Conservation (phyloP, 495 filamentous ascomycete genomes). For the Neurospora africana region DNA sequence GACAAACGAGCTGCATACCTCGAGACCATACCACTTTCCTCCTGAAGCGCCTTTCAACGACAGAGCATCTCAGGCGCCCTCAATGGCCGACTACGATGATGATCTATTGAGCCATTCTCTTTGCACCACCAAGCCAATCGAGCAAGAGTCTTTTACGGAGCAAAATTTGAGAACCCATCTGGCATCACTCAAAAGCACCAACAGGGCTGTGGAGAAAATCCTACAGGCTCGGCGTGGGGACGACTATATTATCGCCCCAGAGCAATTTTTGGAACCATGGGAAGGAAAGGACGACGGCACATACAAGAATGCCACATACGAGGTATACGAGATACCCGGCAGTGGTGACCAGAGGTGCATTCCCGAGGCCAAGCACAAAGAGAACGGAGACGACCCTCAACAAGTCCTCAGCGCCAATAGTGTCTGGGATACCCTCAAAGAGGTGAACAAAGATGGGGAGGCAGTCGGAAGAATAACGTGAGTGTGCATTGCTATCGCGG, state of each 20-base stretch:
- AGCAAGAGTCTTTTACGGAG: not conserved
- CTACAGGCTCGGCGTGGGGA: too few relatives aligned
- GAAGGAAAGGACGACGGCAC: constrained; percentile 14
- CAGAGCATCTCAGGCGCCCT: not conserved
- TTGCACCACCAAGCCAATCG: not conserved
- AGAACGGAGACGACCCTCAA: not conserved
- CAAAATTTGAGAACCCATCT: not conserved
- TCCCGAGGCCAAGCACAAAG: constrained; percentile 16
- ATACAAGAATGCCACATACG: constrained; percentile 35
- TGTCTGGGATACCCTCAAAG: constrained; percentile 32
- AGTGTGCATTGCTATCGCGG: not conserved
- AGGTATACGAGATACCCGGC: constrained; percentile 36
- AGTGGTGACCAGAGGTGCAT: constrained; percentile 24
- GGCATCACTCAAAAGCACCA: not conserved
- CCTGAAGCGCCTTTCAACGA: not conserved
- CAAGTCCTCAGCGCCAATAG: constrained; percentile 19
- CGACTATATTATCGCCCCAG: not conserved
- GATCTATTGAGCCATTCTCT: not conserved
- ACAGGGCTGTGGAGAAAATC: too few relatives aligned
- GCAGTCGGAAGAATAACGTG: constrained; percentile 43
- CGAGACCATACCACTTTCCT: not conserved
- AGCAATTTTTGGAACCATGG: constrained; percentile 3
- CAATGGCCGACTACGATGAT: not conserved
- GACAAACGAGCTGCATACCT: constrained; percentile 20
- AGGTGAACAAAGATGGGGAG: constrained; percentile 16